Base-by-base conservation (phyloP, 176 grass and related monocot species). In the Musa acuminata region DNA sequence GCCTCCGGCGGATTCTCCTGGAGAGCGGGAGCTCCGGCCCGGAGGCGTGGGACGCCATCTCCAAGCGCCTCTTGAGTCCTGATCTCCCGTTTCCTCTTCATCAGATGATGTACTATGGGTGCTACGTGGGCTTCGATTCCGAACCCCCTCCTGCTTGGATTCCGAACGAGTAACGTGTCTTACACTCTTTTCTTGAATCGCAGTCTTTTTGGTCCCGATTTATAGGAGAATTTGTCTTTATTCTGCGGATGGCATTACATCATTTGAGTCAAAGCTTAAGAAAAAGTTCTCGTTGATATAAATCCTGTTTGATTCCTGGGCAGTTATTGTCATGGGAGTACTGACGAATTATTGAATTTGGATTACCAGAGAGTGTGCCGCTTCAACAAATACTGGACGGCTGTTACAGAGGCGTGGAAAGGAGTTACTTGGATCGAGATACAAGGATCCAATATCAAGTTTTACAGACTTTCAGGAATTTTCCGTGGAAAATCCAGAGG, bases 41-140 rank as follows among this genome's bases (percentile, higher is more conserved):
- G 26, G 80, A 68, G 73, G 83, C 82, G 75, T 98, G 94, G 95
- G 48, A 55, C 55, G 86, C 87, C 75, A 87, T 98, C 80, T 85
- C 78, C 29, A 67, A 64, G 25, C 26, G 22, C 27, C 72, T 82
- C 67, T 82, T 98, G 69, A 69, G 60, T 35, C 86, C 86, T 6
- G 51, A 53, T n/a, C 49, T 93, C 19, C 95, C 95, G 27, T 93
- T 98, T 76, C 79, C 86, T 64, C 64, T 93, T 35, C 90, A 98
- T 74, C 94, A 87, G 69, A 91, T 98, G 88, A 84, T 98, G 87
- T 98, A 93, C 87, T 85, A 98, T 62, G 90, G 94, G 69, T 98
- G 90, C 83, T 98, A 78, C 70, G 82, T 73, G 62, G 77, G 75
- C 8, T 84, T 59, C 78, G 77, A 82, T 64, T 87, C 87, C 51